These are phyloP conservation scores for Ilyonectria robusta DNA, from an alignment of 2,329 filamentous ascomycete species.

Conservation along the genomic window DNA sequence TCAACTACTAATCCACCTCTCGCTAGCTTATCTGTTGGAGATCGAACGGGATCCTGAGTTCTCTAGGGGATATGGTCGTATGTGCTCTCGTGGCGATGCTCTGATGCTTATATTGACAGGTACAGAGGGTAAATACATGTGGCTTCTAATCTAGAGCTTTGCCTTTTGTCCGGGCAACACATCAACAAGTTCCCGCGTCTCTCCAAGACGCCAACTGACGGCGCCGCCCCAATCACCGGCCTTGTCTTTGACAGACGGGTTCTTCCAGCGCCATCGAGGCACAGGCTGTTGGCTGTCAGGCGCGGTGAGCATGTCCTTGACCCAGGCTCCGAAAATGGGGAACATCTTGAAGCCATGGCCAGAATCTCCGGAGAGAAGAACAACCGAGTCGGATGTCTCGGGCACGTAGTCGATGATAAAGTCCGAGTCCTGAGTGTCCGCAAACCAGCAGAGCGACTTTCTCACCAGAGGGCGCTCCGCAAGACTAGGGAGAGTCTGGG, in stretches of 20 bases:
- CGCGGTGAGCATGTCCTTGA: conserved; percentile 61
- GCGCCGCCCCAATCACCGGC: conserved; percentile 46
- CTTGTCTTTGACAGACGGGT: conserved; percentile 31
- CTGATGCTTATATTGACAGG: background rate
- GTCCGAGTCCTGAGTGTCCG: conserved; percentile 72
- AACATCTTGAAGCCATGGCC: conserved; percentile 76
- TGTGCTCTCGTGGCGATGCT: background rate
- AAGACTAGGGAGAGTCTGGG: conserved; percentile 66
- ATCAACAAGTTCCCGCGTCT: conserved; percentile 45
- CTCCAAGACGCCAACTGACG: conserved; percentile 57
- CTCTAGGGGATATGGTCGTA: conserved; percentile 7
- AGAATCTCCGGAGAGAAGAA: conserved; percentile 70
- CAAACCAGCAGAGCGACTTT: conserved; percentile 74
- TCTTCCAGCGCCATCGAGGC: conserved; percentile 68
- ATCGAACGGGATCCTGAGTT: conserved; percentile 7
- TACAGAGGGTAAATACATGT: too few species aligned
- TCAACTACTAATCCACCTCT: conserved; percentile 1
- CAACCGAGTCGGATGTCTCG: conserved; percentile 58
- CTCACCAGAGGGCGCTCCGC: conserved; percentile 69
- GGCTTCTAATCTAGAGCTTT: conserved; percentile 26
- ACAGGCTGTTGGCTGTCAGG: conserved; percentile 57
- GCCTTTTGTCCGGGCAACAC: conserved; percentile 20
- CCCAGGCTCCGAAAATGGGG: conserved; percentile 70
- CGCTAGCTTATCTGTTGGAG: background rate
- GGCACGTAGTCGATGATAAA: conserved; percentile 74